Percentiles rank a stretch among this genome's conserved stretches.
These are phyloP conservation scores for Candida awuae DNA, from an alignment of 805 yeast genomes.

Conservation along the genomic window DNA sequence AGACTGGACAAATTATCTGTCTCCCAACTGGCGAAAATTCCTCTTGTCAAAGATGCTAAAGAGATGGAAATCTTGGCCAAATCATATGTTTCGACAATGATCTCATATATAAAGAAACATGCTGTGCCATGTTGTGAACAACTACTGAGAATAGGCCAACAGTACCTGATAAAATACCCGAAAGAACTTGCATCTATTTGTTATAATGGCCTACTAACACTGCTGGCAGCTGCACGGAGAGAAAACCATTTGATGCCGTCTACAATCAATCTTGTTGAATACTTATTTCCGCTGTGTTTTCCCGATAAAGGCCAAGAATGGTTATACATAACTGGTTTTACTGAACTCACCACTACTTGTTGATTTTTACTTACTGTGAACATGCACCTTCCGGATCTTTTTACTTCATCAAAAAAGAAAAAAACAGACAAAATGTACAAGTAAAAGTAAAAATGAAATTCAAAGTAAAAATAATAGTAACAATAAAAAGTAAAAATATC, in stretches of 20 bases:
- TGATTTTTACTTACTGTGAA: no score
- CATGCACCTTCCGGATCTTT: no score
- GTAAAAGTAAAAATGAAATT: no score
- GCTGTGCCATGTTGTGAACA: not conserved
- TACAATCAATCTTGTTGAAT: not conserved
- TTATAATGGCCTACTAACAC: not conserved
- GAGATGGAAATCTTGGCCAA: not conserved
- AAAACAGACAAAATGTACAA: no score
- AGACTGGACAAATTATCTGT: not conserved
- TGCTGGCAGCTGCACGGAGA: not conserved
- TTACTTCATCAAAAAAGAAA: no score
- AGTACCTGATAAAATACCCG: not conserved
- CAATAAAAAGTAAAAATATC: no score
- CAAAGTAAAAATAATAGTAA: no score
- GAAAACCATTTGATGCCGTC: not conserved
- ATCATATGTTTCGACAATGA: not conserved
- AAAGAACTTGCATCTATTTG: not conserved
- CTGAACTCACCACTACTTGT: no score
- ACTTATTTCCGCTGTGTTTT: not conserved
- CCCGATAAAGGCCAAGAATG: conserved; percentile 3
- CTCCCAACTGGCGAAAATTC: not conserved
- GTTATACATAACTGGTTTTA: not conserved
- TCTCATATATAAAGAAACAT: not conserved
- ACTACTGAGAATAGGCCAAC: conserved; percentile 3
- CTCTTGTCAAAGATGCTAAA: not conserved